These are phyloP conservation scores for Calocera viscosa DNA, from an alignment of 768 basidiomycete species.

Conservation along the genomic window DNA sequence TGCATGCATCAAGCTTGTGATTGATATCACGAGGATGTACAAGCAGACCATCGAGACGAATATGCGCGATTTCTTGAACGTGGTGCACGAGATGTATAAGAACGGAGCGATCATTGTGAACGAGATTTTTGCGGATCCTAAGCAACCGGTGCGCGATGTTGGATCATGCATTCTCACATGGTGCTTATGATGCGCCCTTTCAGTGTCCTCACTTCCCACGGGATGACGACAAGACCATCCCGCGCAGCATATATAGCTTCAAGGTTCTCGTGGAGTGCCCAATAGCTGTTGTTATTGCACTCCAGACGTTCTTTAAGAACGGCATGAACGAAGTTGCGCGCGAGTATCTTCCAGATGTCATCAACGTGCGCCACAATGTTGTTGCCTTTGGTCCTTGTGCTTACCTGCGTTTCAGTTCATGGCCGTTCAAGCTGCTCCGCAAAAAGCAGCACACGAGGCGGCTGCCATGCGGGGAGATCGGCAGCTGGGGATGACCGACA, in stretches of 20 bases:
- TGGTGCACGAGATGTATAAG: constrained; percentile 65
- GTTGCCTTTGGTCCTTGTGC: background rate
- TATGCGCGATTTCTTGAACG: constrained; percentile 62
- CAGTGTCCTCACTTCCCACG: constrained; percentile 32
- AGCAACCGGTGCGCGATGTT: background rate
- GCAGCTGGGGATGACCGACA: constrained; percentile 70
- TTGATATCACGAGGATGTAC: constrained; percentile 74
- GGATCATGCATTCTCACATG: background rate
- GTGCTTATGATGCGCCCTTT: background rate
- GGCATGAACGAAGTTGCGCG: constrained; percentile 6
- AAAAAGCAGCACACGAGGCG: constrained; percentile 61
- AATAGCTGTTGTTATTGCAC: constrained; percentile 79
- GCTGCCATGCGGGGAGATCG: constrained; percentile 68
- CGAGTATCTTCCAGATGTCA: constrained; percentile 3
- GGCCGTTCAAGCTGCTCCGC: constrained; percentile 66
- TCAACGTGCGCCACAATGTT: background rate
- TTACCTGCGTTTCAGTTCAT: constrained; percentile 33
- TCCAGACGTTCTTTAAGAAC: constrained; percentile 40
- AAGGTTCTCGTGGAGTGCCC: constrained; percentile 91
- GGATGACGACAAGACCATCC: constrained; percentile 42
- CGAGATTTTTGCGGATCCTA: constrained; percentile 52
- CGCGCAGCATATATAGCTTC: constrained; percentile 74
- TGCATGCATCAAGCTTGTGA: constrained; percentile 77
- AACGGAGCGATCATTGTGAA: constrained; percentile 62
- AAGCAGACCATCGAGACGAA: constrained; percentile 59